Base-by-base conservation (phyloP, 148 eudicot genomes). In the Gaultheria prostrata region DNA sequence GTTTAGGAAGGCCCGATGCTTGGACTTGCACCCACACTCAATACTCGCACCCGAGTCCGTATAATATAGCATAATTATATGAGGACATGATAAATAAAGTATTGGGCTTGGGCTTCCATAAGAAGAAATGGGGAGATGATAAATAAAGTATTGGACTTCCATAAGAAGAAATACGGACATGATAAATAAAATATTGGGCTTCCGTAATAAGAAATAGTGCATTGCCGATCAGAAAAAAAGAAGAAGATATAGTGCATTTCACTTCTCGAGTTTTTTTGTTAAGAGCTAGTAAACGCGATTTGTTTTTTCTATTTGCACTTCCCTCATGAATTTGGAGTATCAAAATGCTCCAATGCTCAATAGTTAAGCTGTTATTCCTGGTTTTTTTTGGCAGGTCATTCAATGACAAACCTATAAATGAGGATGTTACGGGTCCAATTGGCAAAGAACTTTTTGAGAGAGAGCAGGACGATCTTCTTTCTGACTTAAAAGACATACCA, bases 361-460 rank as follows among this genome's bases (percentile, higher is more conserved):
- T 3, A 79, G 20, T 18, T 53, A 74, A 78, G 11, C 75, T 65
- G 6, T 20, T 8, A 0, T 70, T 70, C 45, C 11, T 6, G 8
- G 6, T 6, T 17, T 78, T 83, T 82, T 78, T 83, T 82, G 35
- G 71, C 88, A 95, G 99, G 49, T 97, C 99, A 75, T 97, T 97
- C 61, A 93, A 93, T 86, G 99, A 97, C 88, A 95, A 93, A 89
- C 98, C 99, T 21, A 92, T 97, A 59, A 88, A 89, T 53, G 87
- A 90, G 51, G 95, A 82, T 48, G 88, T 84, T 67, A 67, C 86
- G 57, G 99, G 99, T 80, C 99, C 98, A 9, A 86, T 93, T 82
- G 99, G 99, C 43, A 93, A 78, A 89, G 98, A 95, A 57, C 98
- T 97, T 73, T 97, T 97, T 87, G 99, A 95, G 94, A 97, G 86